A percentile compares a stretch with the other conserved stretches of the same genome.
Evolutionary conservation across 768 basidiomycete genomes (phyloP).

Genomic region (Naematelia encephala): DNA sequence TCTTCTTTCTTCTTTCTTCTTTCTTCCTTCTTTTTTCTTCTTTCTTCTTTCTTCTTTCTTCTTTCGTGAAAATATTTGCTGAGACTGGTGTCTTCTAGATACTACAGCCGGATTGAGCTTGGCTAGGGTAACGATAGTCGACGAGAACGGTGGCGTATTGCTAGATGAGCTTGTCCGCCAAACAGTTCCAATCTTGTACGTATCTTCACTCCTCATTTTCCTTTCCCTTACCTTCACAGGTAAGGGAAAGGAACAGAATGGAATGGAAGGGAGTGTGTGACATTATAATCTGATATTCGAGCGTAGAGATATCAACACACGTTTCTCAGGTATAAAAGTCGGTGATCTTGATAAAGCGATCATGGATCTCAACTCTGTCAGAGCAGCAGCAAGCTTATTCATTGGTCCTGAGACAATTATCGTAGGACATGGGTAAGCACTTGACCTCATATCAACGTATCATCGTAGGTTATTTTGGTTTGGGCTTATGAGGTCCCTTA

Average conservation of each 20-base stretch:
- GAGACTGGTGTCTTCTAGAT: slow-evolving; percentile 48
- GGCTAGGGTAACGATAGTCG: slow-evolving; percentile 84
- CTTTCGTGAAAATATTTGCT: background rate
- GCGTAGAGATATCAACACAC: slow-evolving; percentile 76
- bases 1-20: background rate
- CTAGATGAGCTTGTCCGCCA: slow-evolving; percentile 61
- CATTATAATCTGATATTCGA: no score
- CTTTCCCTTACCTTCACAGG: no score
- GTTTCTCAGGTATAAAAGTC: slow-evolving; percentile 52
- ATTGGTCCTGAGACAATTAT: slow-evolving; percentile 79
- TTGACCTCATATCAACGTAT: background rate
- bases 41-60: background rate
- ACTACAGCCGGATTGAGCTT: slow-evolving; percentile 88
- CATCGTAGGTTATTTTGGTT: no score
- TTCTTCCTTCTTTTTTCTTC: background rate
- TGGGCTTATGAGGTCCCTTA: no score
- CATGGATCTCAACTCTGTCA: slow-evolving; percentile 64
- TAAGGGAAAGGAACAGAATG: no score
- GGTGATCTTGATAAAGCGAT: slow-evolving; percentile 55
- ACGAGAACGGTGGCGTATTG: slow-evolving; percentile 67
- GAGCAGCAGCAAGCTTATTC: slow-evolving; percentile 65
- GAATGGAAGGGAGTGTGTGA: no score
- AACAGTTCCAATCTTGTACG: slow-evolving; percentile 42
- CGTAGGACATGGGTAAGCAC: slow-evolving; percentile 60
- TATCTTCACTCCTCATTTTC: background rate